phyloP scores from a whole-genome alignment of 495 filamentous ascomycete species.

The Cercophora newfieldiana region DNA sequence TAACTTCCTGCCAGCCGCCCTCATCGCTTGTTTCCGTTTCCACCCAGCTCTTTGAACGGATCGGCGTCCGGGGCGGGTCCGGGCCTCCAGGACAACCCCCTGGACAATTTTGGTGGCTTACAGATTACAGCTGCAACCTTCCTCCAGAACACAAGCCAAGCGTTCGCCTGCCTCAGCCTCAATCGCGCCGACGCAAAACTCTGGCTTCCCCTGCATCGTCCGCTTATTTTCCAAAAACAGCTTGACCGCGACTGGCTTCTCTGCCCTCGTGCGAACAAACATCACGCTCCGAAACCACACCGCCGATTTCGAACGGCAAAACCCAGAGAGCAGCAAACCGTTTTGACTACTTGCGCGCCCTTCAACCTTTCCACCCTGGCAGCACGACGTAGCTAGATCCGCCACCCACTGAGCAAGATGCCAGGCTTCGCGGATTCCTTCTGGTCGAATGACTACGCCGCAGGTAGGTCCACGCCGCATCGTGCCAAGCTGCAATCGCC shows the following conservation, averaged over 20 bases:
- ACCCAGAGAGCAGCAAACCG: background rate
- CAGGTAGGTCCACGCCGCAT: constrained; percentile 54
- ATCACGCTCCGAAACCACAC: background rate
- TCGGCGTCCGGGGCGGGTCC: background rate
- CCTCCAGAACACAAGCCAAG: constrained; percentile 18
- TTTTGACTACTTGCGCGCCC: background rate
- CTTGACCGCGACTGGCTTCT: background rate
- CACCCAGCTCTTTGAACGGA: background rate
- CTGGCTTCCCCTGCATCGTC: constrained; percentile 26
- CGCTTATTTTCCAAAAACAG: constrained; percentile 2
- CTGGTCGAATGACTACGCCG: constrained; percentile 92
- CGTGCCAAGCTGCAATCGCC: background rate
- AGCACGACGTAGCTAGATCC: constrained; percentile 11
- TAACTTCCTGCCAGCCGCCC: too few species aligned
- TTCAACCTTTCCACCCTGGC: constrained; percentile 3
- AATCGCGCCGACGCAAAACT: constrained; percentile 24
- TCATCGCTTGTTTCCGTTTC: background rate
- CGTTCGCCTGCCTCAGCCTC: constrained; percentile 30
- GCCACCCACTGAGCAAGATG: constrained; percentile 50
- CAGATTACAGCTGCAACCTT: constrained; percentile 11
- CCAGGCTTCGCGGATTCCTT: constrained; percentile 91
- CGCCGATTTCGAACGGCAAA: background rate
- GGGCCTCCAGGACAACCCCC: background rate
- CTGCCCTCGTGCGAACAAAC: background rate
- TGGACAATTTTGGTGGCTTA: constrained; percentile 3